A percentile compares a stretch with the other conserved stretches of the same genome.
phyloP scores from a whole-genome alignment of 139 green algal genomes.

The Tetraselmis chui region DNA sequence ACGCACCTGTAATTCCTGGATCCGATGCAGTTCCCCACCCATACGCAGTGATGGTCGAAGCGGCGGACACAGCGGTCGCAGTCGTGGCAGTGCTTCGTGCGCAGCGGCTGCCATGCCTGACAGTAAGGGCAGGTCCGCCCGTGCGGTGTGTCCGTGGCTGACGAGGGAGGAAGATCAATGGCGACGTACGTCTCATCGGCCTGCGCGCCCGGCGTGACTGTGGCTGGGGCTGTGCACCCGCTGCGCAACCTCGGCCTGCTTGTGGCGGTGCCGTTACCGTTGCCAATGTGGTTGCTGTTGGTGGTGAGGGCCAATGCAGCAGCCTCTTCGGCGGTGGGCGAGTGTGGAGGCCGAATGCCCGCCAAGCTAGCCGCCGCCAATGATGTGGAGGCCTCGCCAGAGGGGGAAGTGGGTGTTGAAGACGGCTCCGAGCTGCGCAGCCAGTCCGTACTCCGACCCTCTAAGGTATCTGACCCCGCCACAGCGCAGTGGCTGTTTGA shows the following conservation, averaged over 20 bases:
- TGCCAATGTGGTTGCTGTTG: background rate
- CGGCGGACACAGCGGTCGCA: constrained; percentile 64
- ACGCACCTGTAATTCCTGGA: constrained; percentile 38
- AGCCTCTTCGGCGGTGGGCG: too few species aligned
- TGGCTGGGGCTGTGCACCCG: too few species aligned
- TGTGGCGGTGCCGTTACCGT: background rate
- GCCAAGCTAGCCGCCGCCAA: too few species aligned
- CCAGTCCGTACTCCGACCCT: background rate
- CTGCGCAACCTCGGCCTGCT: background rate
- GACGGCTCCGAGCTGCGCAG: too few species aligned
- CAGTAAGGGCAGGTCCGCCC: constrained; percentile 28
- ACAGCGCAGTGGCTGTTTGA: background rate
- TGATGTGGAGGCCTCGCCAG: too few species aligned
- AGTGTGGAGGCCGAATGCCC: too few species aligned
- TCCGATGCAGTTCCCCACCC: constrained; percentile 63
- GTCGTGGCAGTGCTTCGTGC: constrained; percentile 75
- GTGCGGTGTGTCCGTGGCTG: background rate
- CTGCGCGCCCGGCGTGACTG: too few species aligned
- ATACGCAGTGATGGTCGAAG: constrained; percentile 83
- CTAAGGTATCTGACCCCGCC: background rate
- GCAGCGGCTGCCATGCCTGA: constrained; percentile 35
- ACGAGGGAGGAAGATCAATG: background rate
- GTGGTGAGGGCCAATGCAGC: too few species aligned
- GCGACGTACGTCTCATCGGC: background rate
- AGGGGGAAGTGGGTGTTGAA: too few species aligned